phyloP scores from a whole-genome alignment of 345 rosid genomes.

The Lepidium africanum region DNA sequence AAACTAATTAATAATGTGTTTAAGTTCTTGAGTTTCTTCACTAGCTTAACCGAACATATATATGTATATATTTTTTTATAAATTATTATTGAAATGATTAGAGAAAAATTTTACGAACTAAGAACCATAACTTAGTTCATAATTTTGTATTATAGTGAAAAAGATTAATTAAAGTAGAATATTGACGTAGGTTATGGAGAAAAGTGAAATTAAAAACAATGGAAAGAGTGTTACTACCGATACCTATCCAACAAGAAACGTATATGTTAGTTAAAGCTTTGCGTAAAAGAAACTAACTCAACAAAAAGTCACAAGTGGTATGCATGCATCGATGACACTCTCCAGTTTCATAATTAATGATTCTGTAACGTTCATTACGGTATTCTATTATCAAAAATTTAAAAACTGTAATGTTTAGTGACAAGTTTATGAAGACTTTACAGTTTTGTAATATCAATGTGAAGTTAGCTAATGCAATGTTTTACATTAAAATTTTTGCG shows the following conservation, averaged over 20 bases:
- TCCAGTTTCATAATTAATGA: neutral
- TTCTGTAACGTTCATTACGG: too few species aligned
- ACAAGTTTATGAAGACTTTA: neutral
- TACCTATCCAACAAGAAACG: slow-evolving; percentile 24
- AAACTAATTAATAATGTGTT: too few species aligned
- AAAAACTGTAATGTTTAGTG: neutral
- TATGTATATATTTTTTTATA: too few species aligned
- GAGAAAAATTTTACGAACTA: too few species aligned
- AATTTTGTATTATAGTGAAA: neutral
- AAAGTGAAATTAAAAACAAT: neutral
- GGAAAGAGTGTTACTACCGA: slow-evolving; percentile 3
- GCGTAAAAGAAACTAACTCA: slow-evolving; percentile 15
- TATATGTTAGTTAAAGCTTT: slow-evolving; percentile 24
- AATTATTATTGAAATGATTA: too few species aligned
- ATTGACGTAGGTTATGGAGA: neutral
- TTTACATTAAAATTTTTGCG: slow-evolving; percentile 8
- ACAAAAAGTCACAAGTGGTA: slow-evolving; percentile 15
- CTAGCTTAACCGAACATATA: too few species aligned
- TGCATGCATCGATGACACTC: slow-evolving; percentile 15
- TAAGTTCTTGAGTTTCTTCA: too few species aligned
- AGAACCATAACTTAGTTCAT: too few species aligned
- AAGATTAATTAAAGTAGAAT: neutral
- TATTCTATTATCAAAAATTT: neutral
- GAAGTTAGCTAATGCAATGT: neutral
- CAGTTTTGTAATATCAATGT: neutral